Conservation (phyloP, 2,329 filamentous ascomycete genomes). For the Aspergillus glaucus region DNA sequence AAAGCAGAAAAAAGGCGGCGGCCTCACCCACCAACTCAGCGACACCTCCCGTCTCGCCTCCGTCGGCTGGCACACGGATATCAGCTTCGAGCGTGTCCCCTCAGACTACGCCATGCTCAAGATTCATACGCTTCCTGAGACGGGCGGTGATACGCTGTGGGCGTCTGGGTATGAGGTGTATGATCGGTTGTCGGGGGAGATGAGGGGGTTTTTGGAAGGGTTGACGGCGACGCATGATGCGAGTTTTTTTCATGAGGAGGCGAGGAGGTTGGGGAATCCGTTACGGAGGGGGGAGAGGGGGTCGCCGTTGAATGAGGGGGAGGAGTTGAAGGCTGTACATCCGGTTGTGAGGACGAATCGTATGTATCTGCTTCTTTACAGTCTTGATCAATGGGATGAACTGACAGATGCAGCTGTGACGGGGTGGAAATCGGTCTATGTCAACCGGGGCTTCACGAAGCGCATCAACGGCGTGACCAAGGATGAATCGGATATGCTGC, state of each 20-base stretch:
- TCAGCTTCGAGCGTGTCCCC: constrained; percentile 59
- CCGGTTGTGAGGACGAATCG: constrained; percentile 55
- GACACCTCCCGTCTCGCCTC: constrained; percentile 34
- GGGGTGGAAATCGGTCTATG: constrained; percentile 54
- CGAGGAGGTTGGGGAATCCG: constrained; percentile 13
- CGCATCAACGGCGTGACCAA: constrained; percentile 41
- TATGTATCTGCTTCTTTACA: constrained; percentile 3
- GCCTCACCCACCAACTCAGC: constrained; percentile 25
- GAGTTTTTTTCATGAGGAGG: constrained; percentile 47
- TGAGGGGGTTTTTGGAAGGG: constrained; percentile 52
- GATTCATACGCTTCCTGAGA: constrained; percentile 50
- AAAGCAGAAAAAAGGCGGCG: constrained; percentile 43
- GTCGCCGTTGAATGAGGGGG: constrained; percentile 50
- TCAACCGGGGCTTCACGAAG: constrained; percentile 36
- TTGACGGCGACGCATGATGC: constrained; percentile 53
- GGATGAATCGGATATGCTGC: constrained; percentile 38
- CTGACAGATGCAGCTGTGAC: constrained; percentile 41
- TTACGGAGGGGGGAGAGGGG: constrained; percentile 46
- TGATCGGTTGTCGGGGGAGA: constrained; percentile 53
- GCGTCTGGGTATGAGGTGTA: constrained; percentile 62
- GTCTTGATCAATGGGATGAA: neutral
- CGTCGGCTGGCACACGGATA: constrained; percentile 54
- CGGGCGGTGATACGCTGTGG: constrained; percentile 59
- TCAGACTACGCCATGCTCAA: constrained; percentile 58
- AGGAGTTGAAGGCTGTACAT: constrained; percentile 47